phyloP scores from a whole-genome alignment of 1,284 basidiomycete species.

The Pseudozyma thailandica region DNA sequence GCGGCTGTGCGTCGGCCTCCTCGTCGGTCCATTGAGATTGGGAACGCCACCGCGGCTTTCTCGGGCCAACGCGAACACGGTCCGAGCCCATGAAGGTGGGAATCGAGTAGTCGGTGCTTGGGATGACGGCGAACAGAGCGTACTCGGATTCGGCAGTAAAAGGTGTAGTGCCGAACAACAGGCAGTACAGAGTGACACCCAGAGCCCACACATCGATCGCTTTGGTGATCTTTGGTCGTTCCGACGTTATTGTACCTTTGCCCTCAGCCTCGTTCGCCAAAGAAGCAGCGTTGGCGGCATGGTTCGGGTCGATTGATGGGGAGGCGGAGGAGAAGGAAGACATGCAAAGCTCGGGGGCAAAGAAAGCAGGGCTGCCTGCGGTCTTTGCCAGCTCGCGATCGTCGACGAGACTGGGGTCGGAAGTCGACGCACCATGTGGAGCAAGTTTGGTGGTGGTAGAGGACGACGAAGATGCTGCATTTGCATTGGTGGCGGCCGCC shows the following conservation, averaged over 20 bases:
- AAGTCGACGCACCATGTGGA: conserved; percentile 15
- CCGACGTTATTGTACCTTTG: neutral
- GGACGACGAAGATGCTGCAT: conserved; percentile 13
- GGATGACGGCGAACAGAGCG: conserved; percentile 84
- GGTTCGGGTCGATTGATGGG: conserved; percentile 39
- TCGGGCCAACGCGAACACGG: conserved; percentile 67
- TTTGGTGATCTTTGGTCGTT: conserved; percentile 76
- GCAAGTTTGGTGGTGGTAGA: conserved; percentile 10
- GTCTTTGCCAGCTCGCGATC: conserved; percentile 89
- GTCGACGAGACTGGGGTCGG: conserved; percentile 74
- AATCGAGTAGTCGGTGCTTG: conserved; percentile 80
- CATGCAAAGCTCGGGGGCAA: conserved; percentile 90
- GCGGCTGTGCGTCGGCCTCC: conserved; percentile 45
- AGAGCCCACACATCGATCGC: conserved; percentile 99
- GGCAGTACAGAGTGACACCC: conserved; percentile 95
- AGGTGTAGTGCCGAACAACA: conserved; percentile 86
- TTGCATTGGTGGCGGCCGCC: conserved; percentile 7
- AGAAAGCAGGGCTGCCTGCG: conserved; percentile 97
- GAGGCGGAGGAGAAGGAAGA: conserved; percentile 56
- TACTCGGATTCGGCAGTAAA: conserved; percentile 79
- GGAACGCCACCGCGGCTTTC: conserved; percentile 54
- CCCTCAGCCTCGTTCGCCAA: conserved; percentile 11
- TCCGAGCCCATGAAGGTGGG: conserved; percentile 82
- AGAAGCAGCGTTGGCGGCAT: conserved; percentile 1
- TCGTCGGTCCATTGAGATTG: conserved; percentile 53